Evolutionary conservation across 805 yeast genomes (phyloP).

Genomic region (Scheffersomyces coipomensis): DNA sequence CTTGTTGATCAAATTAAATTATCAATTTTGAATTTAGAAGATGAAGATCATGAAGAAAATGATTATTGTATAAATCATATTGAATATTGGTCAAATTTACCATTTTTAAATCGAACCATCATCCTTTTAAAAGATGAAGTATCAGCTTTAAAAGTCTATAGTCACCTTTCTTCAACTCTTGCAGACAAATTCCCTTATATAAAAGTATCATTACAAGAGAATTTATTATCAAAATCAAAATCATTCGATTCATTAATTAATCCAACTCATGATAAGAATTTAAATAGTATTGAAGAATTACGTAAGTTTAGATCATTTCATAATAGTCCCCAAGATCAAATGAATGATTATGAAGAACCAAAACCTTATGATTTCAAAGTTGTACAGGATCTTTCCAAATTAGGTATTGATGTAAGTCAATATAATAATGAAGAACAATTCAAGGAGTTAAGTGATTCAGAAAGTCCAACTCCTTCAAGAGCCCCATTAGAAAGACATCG

Average conservation of each 20-base stretch:
- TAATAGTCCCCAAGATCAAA: conserved; percentile 8
- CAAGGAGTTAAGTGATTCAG: conserved; percentile 14
- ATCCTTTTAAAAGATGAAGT: conserved; percentile 32
- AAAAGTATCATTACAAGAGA: conserved; percentile 36
- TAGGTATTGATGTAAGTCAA: conserved; percentile 29
- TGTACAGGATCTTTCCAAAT: conserved; percentile 22
- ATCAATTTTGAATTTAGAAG: conserved; percentile 22
- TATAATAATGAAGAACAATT: conserved; percentile 22
- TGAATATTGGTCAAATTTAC: conserved; percentile 35
- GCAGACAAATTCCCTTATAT: conserved; percentile 12
- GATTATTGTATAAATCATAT: conserved; percentile 25
- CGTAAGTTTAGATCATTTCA: conserved; percentile 22
- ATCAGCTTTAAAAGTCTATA: conserved; percentile 23
- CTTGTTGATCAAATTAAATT: conserved; percentile 35
- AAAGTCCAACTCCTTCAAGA: not conserved
- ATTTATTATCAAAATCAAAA: conserved; percentile 32
- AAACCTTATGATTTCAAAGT: conserved; percentile 30
- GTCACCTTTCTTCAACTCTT: conserved; percentile 13
- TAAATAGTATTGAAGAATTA: conserved; percentile 19
- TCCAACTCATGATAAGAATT: conserved; percentile 12
- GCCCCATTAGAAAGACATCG: conserved; percentile 16
- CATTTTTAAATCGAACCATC: conserved; percentile 36
- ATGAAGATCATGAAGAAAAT: conserved; percentile 1
- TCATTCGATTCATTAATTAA: conserved; percentile 21
- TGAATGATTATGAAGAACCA: conserved; percentile 29